Percentiles rank a stretch among this genome's conserved stretches.
Evolutionary conservation across 495 filamentous ascomycete species (phyloP).

Genomic region (Podospora anserina): DNA sequence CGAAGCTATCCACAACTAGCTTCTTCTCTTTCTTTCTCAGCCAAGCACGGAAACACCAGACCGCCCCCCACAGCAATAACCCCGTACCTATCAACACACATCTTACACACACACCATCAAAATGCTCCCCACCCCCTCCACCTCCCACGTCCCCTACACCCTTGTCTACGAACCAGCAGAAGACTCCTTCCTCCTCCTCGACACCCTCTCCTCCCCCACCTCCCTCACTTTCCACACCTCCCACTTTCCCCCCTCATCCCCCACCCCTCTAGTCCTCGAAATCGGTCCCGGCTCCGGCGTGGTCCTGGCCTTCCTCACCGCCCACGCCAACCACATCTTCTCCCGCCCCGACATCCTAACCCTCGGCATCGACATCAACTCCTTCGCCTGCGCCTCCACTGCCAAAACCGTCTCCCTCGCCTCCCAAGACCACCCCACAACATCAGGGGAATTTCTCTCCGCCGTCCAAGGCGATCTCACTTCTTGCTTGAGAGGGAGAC

Average conservation of each 20-base stretch:
- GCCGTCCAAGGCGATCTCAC: conserved; percentile 63
- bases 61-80: neutral
- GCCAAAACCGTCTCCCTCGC: conserved; percentile 56
- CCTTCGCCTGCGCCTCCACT: conserved; percentile 70
- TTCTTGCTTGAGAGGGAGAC: conserved; percentile 49
- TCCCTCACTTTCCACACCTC: conserved; percentile 69
- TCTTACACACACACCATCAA: conserved; percentile 5
- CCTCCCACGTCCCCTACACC: conserved; percentile 80
- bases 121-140: conserved; percentile 92
- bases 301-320: conserved; percentile 78
- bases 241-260: conserved; percentile 51
- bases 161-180: conserved; percentile 91
- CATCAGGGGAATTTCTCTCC: conserved; percentile 49
- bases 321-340: conserved; percentile 69
- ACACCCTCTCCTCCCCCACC: conserved; percentile 72
- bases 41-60: neutral
- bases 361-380: conserved; percentile 77
- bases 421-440: conserved; percentile 29
- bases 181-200: conserved; percentile 91
- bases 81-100: neutral
- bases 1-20: conserved; percentile 27
- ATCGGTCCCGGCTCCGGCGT: conserved; percentile 89
- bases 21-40: neutral
- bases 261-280: conserved; percentile 70
- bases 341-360: conserved; percentile 66